Conservation (phyloP, 805 yeast genomes). For the Schizosaccharomyces cryophilus region DNA sequence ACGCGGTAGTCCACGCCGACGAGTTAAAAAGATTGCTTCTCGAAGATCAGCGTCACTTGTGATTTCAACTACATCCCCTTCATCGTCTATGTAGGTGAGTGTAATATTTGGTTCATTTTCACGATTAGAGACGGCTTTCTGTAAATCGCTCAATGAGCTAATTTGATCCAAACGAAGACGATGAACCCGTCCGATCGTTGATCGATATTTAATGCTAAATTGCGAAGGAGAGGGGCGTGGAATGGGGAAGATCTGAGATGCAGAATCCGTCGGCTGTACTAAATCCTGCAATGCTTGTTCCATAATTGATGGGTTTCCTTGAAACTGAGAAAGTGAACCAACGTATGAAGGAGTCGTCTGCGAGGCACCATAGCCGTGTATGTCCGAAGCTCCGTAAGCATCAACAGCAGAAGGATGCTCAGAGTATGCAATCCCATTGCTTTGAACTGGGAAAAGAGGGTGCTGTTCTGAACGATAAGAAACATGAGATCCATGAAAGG, state of each 20-base stretch:
- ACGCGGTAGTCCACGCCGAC: conserved; percentile 9
- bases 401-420: too few species aligned
- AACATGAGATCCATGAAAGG: too few species aligned
- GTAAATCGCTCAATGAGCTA: conserved; percentile 29
- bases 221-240: conserved; percentile 10
- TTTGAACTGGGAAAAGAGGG: too few species aligned
- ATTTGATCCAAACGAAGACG: conserved; percentile 33
- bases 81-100: conserved; percentile 60
- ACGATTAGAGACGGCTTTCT: conserved; percentile 15
- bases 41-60: conserved; percentile 47
- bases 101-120: conserved; percentile 22
- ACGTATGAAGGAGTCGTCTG: background rate
- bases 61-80: conserved; percentile 55
- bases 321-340: background rate
- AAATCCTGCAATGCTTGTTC: background rate
- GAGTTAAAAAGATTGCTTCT: conserved; percentile 44
- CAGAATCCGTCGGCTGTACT: background rate
- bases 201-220: conserved; percentile 49
- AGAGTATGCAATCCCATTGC: too few species aligned
- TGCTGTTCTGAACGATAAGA: too few species aligned
- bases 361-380: background rate
- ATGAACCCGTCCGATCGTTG: conserved; percentile 54
- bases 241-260: background rate
- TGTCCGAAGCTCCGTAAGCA: too few species aligned
- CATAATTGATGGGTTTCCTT: background rate